These are phyloP conservation scores for Haplosporangium sp. DNA, from an alignment of 371 early-diverging fungal species.

Conservation along the genomic window DNA sequence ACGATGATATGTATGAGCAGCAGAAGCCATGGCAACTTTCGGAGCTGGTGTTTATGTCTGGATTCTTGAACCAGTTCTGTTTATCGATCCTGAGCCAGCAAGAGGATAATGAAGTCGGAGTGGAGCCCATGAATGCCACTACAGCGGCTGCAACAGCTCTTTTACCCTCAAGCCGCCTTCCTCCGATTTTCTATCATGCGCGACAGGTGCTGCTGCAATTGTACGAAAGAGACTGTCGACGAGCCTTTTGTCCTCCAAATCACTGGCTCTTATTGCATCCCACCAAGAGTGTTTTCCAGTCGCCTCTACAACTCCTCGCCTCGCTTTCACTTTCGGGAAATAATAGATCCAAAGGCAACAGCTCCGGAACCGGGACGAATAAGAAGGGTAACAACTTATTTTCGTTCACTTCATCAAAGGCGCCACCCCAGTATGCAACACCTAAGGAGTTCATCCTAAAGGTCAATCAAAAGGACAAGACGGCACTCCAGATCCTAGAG, in stretches of 20 bases:
- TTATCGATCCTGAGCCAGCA: constrained; percentile 67
- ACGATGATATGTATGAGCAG: constrained; percentile 81
- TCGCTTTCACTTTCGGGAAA: constrained; percentile 53
- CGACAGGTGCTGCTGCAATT: constrained; percentile 77
- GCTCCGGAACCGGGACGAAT: neutral
- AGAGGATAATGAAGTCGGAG: constrained; percentile 1
- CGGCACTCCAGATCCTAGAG: constrained; percentile 74
- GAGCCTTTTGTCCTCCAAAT: constrained; percentile 73
- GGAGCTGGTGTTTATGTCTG: constrained; percentile 66
- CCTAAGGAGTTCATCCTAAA: constrained; percentile 50
- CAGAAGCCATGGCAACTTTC: constrained; percentile 65
- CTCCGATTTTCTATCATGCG: constrained; percentile 66
- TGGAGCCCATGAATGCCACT: constrained; percentile 1
- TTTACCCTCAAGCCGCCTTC: constrained; percentile 18
- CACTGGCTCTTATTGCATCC: constrained; percentile 78
- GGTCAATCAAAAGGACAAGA: constrained; percentile 60
- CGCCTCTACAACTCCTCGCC: constrained; percentile 36
- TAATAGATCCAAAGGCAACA: constrained; percentile 13
- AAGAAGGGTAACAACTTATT: constrained; percentile 27
- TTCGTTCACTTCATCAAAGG: constrained; percentile 31
- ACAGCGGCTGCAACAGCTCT: neutral
- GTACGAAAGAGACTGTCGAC: constrained; percentile 80
- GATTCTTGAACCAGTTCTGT: constrained; percentile 74
- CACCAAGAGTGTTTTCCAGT: constrained; percentile 40
- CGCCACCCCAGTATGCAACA: constrained; percentile 52